phyloP scores from a whole-genome alignment of 208 protist species.

The Phytomonas francai region DNA sequence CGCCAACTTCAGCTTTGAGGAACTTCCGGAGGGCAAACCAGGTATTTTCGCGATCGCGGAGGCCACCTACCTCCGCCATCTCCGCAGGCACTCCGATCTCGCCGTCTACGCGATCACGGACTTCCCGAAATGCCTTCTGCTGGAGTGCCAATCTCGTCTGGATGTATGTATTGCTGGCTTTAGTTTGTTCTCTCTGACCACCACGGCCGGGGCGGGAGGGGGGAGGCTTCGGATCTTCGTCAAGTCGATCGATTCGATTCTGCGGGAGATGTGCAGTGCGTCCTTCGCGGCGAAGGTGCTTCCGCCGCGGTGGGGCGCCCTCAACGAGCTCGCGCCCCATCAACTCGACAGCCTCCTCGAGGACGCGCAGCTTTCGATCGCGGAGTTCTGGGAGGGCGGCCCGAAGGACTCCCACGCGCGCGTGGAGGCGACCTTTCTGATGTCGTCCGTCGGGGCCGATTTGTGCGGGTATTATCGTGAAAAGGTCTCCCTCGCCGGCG shows the following conservation, averaged over 20 bases:
- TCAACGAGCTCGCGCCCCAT: slow-evolving; percentile 31
- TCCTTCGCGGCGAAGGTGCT: slow-evolving; percentile 49
- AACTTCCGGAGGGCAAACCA: slow-evolving; percentile 51
- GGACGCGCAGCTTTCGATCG: slow-evolving; percentile 66
- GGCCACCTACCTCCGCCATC: slow-evolving; percentile 67
- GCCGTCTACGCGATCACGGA: slow-evolving; percentile 32
- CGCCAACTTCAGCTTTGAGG: slow-evolving; percentile 55
- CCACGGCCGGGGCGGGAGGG: slow-evolving; percentile 18
- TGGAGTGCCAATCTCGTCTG: slow-evolving; percentile 26
- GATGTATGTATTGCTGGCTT: slow-evolving; percentile 70
- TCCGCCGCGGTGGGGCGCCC: slow-evolving; percentile 40
- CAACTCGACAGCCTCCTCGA: slow-evolving; percentile 70
- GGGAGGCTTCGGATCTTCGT: slow-evolving; percentile 42
- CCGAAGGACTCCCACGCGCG: slow-evolving; percentile 67
- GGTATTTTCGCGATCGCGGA: slow-evolving; percentile 65
- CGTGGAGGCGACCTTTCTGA: slow-evolving; percentile 61
- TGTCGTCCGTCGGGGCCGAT: slow-evolving; percentile 66
- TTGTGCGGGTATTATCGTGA: slow-evolving; percentile 66
- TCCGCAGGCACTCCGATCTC: slow-evolving; percentile 51
- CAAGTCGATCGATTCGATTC: slow-evolving; percentile 41
- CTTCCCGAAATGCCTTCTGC: slow-evolving; percentile 67
- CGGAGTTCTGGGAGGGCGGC: slow-evolving; percentile 81
- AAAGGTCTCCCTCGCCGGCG: slow-evolving; percentile 23
- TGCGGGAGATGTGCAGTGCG: slow-evolving; percentile 75
- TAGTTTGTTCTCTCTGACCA: slow-evolving; percentile 64